A percentile compares a stretch with the other conserved stretches of the same genome.
These are phyloP conservation scores for Trametes villosa DNA, from an alignment of 768 basidiomycete genomes.

Conservation along the genomic window DNA sequence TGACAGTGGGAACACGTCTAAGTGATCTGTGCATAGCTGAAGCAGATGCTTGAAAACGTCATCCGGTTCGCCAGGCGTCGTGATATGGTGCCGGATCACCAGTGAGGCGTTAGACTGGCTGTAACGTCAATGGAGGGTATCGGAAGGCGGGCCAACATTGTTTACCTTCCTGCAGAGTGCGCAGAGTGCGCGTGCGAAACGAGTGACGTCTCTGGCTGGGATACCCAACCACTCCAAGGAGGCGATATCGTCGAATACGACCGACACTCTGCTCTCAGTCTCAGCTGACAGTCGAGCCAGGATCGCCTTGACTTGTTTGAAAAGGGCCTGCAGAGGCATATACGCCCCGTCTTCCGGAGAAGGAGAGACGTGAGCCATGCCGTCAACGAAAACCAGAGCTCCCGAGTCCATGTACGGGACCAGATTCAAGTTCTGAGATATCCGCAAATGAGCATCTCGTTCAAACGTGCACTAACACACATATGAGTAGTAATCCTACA, in stretches of 20 bases:
- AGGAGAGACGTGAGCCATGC: conserved; percentile 42
- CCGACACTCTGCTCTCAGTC: conserved; percentile 37
- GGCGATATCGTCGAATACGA: conserved; percentile 75
- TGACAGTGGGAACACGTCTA: conserved; percentile 71
- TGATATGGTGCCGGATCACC: conserved; percentile 66
- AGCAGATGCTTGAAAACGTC: conserved; percentile 61
- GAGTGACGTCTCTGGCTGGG: conserved; percentile 50
- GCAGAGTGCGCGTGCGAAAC: conserved; percentile 63
- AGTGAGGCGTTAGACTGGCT: conserved; percentile 57
- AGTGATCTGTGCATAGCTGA: conserved; percentile 67
- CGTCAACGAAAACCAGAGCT: conserved; percentile 59
- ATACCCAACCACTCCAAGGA: conserved; percentile 76
- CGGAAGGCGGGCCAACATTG: not conserved
- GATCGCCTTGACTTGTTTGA: conserved; percentile 13
- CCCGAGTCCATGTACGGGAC: conserved; percentile 38
- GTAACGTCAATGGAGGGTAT: too few species aligned
- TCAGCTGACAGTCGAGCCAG: conserved; percentile 9
- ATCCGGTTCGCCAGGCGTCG: conserved; percentile 58
- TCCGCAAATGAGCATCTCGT: not conserved
- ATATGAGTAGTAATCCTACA: conserved; percentile 44
- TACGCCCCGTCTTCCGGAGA: conserved; percentile 16
- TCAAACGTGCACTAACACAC: not conserved
- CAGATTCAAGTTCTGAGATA: conserved; percentile 39
- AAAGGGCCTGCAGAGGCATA: conserved; percentile 25
- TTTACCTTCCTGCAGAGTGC: conserved; percentile 59